Evolutionary conservation across 495 filamentous ascomycete species (phyloP).

Genomic region (Trichoderma parareesei): DNA sequence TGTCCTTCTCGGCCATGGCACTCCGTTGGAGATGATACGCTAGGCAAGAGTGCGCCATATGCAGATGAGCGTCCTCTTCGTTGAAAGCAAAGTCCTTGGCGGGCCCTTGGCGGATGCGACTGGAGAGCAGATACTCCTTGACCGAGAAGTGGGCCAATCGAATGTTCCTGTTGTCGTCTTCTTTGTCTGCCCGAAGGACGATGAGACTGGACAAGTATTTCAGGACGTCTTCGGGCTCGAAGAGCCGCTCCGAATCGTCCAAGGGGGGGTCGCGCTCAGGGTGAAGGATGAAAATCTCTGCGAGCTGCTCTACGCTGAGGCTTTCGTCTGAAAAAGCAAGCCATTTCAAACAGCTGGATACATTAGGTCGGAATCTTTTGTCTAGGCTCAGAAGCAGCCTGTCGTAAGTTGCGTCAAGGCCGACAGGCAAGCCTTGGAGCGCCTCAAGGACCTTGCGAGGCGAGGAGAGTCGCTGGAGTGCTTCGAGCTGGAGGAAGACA

Average conservation of each 20-base stretch:
- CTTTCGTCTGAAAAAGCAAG: background rate
- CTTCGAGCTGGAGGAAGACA: background rate
- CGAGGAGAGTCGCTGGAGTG: background rate
- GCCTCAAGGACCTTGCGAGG: background rate
- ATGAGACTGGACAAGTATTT: background rate
- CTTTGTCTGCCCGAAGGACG: too few relatives aligned
- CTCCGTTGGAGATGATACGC: background rate
- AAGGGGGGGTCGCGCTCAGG: background rate
- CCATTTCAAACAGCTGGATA: background rate
- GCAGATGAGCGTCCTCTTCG: background rate
- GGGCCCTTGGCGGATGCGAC: background rate
- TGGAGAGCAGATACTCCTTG: background rate
- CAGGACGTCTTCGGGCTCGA: background rate
- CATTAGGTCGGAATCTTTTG: background rate
- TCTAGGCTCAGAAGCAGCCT: background rate
- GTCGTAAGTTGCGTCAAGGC: background rate
- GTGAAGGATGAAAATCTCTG: background rate
- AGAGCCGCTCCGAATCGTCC: background rate
- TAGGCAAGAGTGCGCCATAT: background rate
- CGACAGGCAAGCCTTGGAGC: background rate
- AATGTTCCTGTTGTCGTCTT: too few relatives aligned
- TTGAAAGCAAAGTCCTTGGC: background rate
- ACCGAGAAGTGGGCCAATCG: background rate
- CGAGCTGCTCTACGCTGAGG: background rate
- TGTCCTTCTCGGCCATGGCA: too few relatives aligned